Base-by-base conservation (phyloP, 179 eudicot species). In the Spinacia oleracea region DNA sequence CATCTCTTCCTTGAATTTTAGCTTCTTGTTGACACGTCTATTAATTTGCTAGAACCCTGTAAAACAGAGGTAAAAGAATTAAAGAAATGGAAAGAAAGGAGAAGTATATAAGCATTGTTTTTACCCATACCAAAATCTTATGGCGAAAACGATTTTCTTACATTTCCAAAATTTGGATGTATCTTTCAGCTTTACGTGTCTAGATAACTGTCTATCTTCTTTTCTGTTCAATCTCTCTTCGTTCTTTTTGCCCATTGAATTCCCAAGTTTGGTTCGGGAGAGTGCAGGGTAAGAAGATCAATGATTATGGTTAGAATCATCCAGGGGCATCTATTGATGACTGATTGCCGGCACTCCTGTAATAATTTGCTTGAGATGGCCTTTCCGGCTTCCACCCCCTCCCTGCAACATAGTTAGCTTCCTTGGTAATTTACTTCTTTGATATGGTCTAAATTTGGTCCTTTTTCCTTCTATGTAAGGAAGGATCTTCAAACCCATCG, bases 21-120 rank as follows among this genome's bases (percentile, higher is more conserved):
- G 46, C 50, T 53, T 23, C 35, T 55, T 43, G 34, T 25, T 79
- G 73, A 35, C 23, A 38, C 14, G 68, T 42, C 74, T 72, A 45
- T 58, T 27, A 8, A 23, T 45, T 14, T 72, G 45, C 42, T 72
- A 35, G 45, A 31, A 21, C 40, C 43, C 45, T 72, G 38, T 45
- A 18, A 72, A 32, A 11, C 9, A 1, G 35, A 60, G 66, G 18
- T 9, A 18, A 18, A 1, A 35, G 25, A 18, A 29, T 23, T 58
- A 63, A 21, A 32, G 25, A 35, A 65, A 65, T n/a, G n/a, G n/a
- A 65, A 32, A 5, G 18, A 9, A 51, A 25, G 5, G 9, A 18
- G 4, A 35, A 4, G 40, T 38, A 38, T 38, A 1, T 38, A 38
- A 38, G 40, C 40, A 38, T 38, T 38, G 40, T 38, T 38, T 38